phyloP scores from a whole-genome alignment of 768 basidiomycete genomes.

The Trametes villosa region DNA sequence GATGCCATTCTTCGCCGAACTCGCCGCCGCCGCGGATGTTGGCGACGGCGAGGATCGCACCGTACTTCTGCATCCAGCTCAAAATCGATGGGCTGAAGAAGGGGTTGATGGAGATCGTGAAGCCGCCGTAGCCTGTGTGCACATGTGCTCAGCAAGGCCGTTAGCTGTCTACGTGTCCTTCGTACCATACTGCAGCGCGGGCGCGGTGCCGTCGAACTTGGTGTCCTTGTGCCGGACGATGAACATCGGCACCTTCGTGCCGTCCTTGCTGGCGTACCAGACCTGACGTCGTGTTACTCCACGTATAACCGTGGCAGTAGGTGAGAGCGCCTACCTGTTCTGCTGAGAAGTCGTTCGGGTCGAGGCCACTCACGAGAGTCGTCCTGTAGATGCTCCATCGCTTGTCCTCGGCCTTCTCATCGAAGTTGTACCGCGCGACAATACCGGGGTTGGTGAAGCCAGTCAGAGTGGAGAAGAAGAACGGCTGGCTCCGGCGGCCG shows the following conservation, averaged over 20 bases:
- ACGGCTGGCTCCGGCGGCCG: conserved; percentile 54
- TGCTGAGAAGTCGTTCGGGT: conserved; percentile 68
- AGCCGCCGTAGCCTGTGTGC: conserved; percentile 78
- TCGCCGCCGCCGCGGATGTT: conserved; percentile 64
- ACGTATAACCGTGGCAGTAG: no score
- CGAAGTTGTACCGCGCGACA: conserved; percentile 65
- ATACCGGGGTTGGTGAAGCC: conserved; percentile 78
- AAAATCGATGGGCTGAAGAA: conserved; percentile 73
- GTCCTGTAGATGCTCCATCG: conserved; percentile 63
- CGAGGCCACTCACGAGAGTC: conserved; percentile 62
- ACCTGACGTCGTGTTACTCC: conserved; percentile 45
- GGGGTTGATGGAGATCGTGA: conserved; percentile 70
- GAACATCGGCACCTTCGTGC: conserved; percentile 85
- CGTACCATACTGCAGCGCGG: conserved; percentile 77
- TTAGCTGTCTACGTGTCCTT: not conserved
- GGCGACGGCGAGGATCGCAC: conserved; percentile 63
- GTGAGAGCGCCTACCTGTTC: conserved; percentile 50
- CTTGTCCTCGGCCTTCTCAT: conserved; percentile 42
- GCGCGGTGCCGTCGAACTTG: conserved; percentile 71
- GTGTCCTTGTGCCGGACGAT: conserved; percentile 77
- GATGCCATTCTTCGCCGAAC: conserved; percentile 87
- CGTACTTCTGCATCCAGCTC: conserved; percentile 74
- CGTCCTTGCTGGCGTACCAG: conserved; percentile 81
- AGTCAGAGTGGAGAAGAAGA: conserved; percentile 66
- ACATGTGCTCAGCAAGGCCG: not conserved